Conservation (phyloP, 805 yeast species). For the Nakazawaea pomicola region DNA sequence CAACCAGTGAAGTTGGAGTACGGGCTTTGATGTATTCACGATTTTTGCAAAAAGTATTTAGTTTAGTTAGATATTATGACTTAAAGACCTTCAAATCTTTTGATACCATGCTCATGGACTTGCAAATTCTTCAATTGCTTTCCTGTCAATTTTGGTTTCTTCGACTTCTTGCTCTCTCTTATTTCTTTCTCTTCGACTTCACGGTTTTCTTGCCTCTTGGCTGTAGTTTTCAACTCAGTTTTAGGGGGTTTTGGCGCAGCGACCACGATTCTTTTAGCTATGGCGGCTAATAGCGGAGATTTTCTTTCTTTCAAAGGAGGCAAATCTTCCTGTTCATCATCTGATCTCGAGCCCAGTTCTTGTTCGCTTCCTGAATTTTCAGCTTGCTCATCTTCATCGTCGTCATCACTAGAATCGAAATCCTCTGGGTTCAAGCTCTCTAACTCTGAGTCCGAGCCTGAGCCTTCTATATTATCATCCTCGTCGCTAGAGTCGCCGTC, state of each 20-base stretch:
- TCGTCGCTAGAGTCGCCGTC: conserved; percentile 11
- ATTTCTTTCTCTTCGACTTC: conserved; percentile 16
- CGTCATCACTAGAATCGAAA: conserved; percentile 5
- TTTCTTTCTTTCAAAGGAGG: conserved; percentile 6
- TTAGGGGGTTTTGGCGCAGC: conserved; percentile 7
- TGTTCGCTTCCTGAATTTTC: conserved; percentile 17
- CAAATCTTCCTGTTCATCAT: conserved; percentile 13
- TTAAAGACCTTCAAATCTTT: conserved; percentile 56
- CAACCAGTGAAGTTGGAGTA: too few relatives aligned
- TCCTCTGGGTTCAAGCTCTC: conserved; percentile 13
- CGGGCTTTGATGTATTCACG: too few relatives aligned
- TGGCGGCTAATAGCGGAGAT: neutral
- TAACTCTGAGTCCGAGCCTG: too few relatives aligned
- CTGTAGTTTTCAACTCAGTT: conserved; percentile 13
- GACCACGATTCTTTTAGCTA: neutral
- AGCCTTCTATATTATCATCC: too few relatives aligned
- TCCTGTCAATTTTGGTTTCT: conserved; percentile 31
- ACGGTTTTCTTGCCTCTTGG: conserved; percentile 17
- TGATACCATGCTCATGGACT: conserved; percentile 58
- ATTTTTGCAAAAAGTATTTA: too few relatives aligned
- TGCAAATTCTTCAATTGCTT: conserved; percentile 45
- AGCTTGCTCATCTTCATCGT: conserved; percentile 14
- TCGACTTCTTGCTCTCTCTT: conserved; percentile 24
- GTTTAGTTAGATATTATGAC: too few relatives aligned
- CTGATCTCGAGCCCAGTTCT: too few relatives aligned